A percentile compares a stretch with the other conserved stretches of the same genome.
Evolutionary conservation across 768 basidiomycete genomes (phyloP).

Genomic region (Russula virescens): DNA sequence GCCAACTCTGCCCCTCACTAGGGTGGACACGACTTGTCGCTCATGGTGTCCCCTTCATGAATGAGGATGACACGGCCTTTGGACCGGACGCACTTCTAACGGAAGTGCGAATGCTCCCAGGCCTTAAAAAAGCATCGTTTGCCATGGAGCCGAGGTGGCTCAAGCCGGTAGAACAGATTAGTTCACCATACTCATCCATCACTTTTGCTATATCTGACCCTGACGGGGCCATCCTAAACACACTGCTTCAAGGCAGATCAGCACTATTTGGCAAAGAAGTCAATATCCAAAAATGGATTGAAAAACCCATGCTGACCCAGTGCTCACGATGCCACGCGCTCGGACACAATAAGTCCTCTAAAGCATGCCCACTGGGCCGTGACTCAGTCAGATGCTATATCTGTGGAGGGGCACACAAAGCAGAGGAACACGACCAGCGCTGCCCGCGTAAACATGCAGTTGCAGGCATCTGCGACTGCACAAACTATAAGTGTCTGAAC

Average conservation of each 20-base stretch:
- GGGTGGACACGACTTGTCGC: too few species aligned
- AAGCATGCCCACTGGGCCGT: background rate
- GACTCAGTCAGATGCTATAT: background rate
- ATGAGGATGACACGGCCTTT: too few species aligned
- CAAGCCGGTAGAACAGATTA: too few species aligned
- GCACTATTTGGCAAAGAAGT: background rate
- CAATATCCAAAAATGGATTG: background rate
- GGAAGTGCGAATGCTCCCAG: too few species aligned
- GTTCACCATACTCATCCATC: too few species aligned
- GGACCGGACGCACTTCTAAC: too few species aligned
- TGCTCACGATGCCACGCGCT: background rate
- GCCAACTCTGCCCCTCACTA: too few species aligned
- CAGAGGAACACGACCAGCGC: background rate
- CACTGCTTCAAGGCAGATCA: background rate
- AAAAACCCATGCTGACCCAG: background rate
- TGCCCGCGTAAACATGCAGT: background rate
- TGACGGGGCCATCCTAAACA: background rate
- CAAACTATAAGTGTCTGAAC: background rate
- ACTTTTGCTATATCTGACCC: background rate
- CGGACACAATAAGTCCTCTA: background rate
- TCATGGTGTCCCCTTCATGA: too few species aligned
- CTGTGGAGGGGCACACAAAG: background rate
- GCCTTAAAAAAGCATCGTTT: too few species aligned
- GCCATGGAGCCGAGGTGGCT: too few species aligned
- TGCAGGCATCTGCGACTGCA: background rate